Base-by-base conservation (phyloP, 805 yeast genomes). In the Candida golubevii region DNA sequence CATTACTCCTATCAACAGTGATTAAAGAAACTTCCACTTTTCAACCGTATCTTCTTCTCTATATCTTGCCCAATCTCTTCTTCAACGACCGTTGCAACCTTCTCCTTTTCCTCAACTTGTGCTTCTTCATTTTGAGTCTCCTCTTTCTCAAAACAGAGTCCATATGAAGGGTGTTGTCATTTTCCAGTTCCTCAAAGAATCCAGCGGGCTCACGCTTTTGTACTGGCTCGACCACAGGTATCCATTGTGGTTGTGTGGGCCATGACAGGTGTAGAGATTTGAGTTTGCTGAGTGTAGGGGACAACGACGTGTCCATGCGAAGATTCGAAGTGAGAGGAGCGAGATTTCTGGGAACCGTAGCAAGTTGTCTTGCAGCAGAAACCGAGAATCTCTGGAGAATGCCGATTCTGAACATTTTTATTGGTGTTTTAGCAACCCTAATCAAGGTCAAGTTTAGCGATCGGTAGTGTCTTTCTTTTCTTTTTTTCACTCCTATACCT, bases 61-160 rank as follows among this genome's bases (percentile, higher is more conserved):
- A 64, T 44, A 63, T 57, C 59, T 71, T 71, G 45, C 83, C 82
- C 56, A 81, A 68, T 65, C 83, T 84, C 65, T 81, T 81, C 78
- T 78, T 83, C 62, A 83, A 72, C 12, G 93, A 85, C 66, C 95
- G 79, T 67, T 90, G 95, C 37, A 83, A 87, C 79, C 83, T 89
- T 80, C 97, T 85, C 79, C 98, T 86, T 83, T 93, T 93, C 74
- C 93, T 85, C 65, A 88, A 77, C 75, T 93, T 93, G 70, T 93
- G 99, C 63, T 90, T 88, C 80, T 91, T 93, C 97, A 93, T 93
- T 77, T 89, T 91, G 65, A 87, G 80, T 69, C 87, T 80, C 72
- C 99, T 82, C 62, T 86, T 86, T 65, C 93, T 78, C 65, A 83
- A 68, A 31, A 86, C 95, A 10, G 89, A 82, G 56, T 85, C 88